A percentile compares a stretch with the other conserved stretches of the same genome.
Evolutionary conservation across 83 land plant genomes (phyloP).

Genomic region (Diphasiastrum complanatum): DNA sequence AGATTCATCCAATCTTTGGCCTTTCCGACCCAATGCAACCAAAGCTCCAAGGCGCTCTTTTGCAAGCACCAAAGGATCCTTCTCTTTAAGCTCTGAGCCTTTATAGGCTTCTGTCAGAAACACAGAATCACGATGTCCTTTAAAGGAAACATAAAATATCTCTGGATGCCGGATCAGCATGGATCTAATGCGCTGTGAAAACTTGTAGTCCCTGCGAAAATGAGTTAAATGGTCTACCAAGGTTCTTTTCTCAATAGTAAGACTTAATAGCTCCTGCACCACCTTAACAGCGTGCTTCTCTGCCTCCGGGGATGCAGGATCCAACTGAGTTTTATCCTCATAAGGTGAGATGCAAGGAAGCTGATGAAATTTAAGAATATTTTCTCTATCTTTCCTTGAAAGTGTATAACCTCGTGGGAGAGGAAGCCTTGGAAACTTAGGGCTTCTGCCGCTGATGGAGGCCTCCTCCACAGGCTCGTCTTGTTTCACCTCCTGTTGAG

Average conservation of each 20-base stretch:
- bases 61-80: constrained; percentile 51
- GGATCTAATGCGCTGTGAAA: constrained; percentile 72
- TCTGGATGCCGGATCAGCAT: constrained; percentile 92
- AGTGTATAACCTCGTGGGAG: constrained; percentile 63
- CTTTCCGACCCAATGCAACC: constrained; percentile 39
- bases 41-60: constrained; percentile 69
- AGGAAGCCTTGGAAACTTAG: constrained; percentile 48
- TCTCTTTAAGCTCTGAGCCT: constrained; percentile 62
- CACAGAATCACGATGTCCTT: constrained; percentile 80
- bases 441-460: constrained; percentile 60
- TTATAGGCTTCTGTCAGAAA: constrained; percentile 77
- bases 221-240: constrained; percentile 80
- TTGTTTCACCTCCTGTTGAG: constrained; percentile 32
- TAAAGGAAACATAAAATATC: constrained; percentile 79
- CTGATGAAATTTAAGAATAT: constrained; percentile 44
- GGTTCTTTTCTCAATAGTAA: constrained; percentile 79
- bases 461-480: constrained; percentile 44
- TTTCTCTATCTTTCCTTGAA: constrained; percentile 58
- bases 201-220: constrained; percentile 68
- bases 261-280: constrained; percentile 71
- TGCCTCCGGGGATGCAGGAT: constrained; percentile 39
- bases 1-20: constrained; percentile 8
- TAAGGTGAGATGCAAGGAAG: constrained; percentile 66
- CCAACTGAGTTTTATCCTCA: constrained; percentile 42
- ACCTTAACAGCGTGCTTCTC: constrained; percentile 78